phyloP scores from a whole-genome alignment of 257 asterid genomes.

The Cinchona pubescens region DNA sequence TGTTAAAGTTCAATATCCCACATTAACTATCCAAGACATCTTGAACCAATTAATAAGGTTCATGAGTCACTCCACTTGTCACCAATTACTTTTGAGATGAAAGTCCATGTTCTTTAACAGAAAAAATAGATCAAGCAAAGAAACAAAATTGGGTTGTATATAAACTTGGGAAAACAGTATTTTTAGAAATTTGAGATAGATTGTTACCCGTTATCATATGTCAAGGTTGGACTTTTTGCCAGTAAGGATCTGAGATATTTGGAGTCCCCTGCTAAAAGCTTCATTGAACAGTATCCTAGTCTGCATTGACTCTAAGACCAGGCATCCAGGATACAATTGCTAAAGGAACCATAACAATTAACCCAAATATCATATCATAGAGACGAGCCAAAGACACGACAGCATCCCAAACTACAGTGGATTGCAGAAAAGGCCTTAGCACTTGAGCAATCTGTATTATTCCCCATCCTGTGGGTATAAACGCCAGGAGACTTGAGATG shows the following conservation, averaged over 20 bases:
- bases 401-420: slow-evolving; percentile 79
- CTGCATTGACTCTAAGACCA: slow-evolving; percentile 86
- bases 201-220: slow-evolving; percentile 14
- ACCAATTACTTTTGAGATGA: too few relatives aligned
- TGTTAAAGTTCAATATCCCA: too few relatives aligned
- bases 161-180: not conserved
- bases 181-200: not conserved
- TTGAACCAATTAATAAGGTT: too few relatives aligned
- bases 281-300: slow-evolving; percentile 84
- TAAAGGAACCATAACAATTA: slow-evolving; percentile 82
- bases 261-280: slow-evolving; percentile 94
- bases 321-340: slow-evolving; percentile 95
- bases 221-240: slow-evolving; percentile 47
- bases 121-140: not conserved
- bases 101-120: too few relatives aligned
- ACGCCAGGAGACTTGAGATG: slow-evolving; percentile 72
- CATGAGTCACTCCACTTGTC: too few relatives aligned
- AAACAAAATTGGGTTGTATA: not conserved
- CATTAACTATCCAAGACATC: too few relatives aligned
- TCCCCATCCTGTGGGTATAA: slow-evolving; percentile 98
- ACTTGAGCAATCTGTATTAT: slow-evolving; percentile 83
- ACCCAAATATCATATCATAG: slow-evolving; percentile 79
- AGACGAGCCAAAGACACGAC: slow-evolving; percentile 86
- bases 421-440: slow-evolving; percentile 78
- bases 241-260: slow-evolving; percentile 81